Evolutionary conservation across 306 rosid species (phyloP), one percentile per base, ranked within the genome.

Genomic region (Leucaena leucocephala): DNA sequence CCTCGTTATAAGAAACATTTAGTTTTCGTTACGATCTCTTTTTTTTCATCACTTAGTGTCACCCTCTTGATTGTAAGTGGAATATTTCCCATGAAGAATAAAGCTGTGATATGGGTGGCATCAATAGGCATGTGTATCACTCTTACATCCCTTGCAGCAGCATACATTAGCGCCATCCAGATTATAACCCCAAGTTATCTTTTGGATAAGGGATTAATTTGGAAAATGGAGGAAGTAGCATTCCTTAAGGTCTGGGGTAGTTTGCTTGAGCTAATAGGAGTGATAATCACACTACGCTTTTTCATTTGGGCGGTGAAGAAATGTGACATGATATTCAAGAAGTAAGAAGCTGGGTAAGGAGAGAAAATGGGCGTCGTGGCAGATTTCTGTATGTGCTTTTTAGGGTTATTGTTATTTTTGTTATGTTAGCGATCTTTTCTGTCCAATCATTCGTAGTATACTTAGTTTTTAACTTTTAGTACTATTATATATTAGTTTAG

Each of bases 31-130:
- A 19, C 73, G 5, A 3, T 21, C 35, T 43, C 54, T 12, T 68
- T 68, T 48, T 2, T 43, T 1, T 43, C 73, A 21, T 68, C 73
- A 4, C 73, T 43, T 12, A 1, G n/a, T 43, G 73, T 68, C 1
- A 11, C 54, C 10, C 73, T 68, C 55, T 42, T 68, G 73, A 38
- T 68, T 21, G 55, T 43, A 3, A 68, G 73, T 44, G 73, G 73
- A 3, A 4, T 52, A 52, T 54, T 68, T 42, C 52, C 73, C 12
- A 12, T 68, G 38, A 68, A 43, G 73, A 43, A 43, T 68, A 68
- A 2, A 6, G 5, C 3, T 19, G 38, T 68, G 73, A 21, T 43
- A 11, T 68, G 54, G 73, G 1, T 68, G 3, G 6, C 43, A 43
- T 43, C 73, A 1, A 4, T 19, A 19, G 38, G 55, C 5, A 21